Evolutionary conservation across 1,284 basidiomycete species (phyloP), one percentile per base, ranked within the genome.

Genomic region (Ustilago trichophora): DNA sequence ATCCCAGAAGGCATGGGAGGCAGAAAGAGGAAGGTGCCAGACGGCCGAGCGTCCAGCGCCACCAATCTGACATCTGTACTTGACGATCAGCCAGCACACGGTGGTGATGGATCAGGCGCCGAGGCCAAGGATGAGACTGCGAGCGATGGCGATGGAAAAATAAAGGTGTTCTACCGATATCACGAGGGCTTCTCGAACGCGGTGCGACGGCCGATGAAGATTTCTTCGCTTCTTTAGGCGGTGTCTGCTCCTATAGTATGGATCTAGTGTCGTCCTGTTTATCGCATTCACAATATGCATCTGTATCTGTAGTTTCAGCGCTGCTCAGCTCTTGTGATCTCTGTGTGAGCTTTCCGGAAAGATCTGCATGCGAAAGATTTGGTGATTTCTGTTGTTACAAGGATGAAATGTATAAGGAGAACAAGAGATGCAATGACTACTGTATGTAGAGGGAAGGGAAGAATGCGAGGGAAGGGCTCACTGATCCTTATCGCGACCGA

Each of bases 141-240:
- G n/a, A n/a, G n/a, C n/a, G n/a, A n/a, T 15, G 38, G 34, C 24
- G 52, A 56, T 7, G 44, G 16, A 11, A 85, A 88, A 82, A 85
- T 87, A 35, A 82, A 81, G 38, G 88, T 93, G 9, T 85, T 87
- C 18, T 98, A 92, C 84, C 88, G 88, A 75, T 93, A 87, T 83
- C 88, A 91, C 62, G 95, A 97, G 83, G 83, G 95, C 0, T 96
- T 93, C 77, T 95, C 92, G 21, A 91, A 94, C 37, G 96, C 95
- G 3, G 93, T 98, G 31, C 86, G 95, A 67, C 93, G 87, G 72
- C 85, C 85, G 19, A 85, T 89, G 75, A 89, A 88, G 82, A 86
- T 90, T 52, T 82, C 84, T 7, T 52, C 59, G 37, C 51, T 69
- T 29, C 24, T 69, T 31, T 69, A 47, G 24, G 21, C 34, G n/a